Conservation (phyloP, 2,329 filamentous ascomycete species). For the Pestalotiopsis sp. region DNA sequence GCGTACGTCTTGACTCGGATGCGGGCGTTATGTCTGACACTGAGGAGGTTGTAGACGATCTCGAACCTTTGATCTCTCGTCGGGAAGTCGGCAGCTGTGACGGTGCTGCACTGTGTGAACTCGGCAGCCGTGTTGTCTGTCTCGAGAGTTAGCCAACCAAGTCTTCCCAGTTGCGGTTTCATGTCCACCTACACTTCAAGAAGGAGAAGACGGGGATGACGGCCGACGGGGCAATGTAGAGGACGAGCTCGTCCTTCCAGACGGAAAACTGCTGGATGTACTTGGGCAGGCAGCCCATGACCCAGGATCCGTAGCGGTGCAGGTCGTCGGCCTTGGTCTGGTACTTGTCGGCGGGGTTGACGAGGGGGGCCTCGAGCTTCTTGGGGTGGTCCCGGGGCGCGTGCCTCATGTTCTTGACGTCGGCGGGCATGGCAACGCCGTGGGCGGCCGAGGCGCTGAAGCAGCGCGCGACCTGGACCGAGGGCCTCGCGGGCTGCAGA, state of each 20-base stretch:
- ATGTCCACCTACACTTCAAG: constrained; percentile 67
- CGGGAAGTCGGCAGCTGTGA: constrained; percentile 94
- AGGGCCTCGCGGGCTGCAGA: constrained; percentile 51
- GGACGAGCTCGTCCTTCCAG: constrained; percentile 98
- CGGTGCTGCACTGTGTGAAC: constrained; percentile 88
- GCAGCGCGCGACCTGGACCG: constrained; percentile 40
- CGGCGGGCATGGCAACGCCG: constrained; percentile 59
- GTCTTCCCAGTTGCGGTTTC: constrained; percentile 14
- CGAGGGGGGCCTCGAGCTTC: constrained; percentile 72
- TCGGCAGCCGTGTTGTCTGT: constrained; percentile 93
- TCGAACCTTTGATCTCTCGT: constrained; percentile 96
- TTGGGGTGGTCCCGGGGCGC: constrained; percentile 59
- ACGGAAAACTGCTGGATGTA: constrained; percentile 99
- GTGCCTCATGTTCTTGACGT: constrained; percentile 66
- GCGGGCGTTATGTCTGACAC: constrained; percentile 92
- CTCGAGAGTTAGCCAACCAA: constrained; percentile 1
- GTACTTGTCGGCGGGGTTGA: constrained; percentile 94
- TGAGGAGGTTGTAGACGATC: constrained; percentile 95
- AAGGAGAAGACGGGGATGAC: constrained; percentile 92
- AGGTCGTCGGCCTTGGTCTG: constrained; percentile 81
- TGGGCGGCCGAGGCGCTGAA: constrained; percentile 49
- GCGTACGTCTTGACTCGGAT: constrained; percentile 99
- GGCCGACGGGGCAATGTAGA: constrained; percentile 86
- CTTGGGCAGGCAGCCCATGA: constrained; percentile 95
- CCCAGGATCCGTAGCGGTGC: constrained; percentile 93